phyloP scores from a whole-genome alignment of 2,329 filamentous ascomycete genomes.

The Zopfia rhizophila region DNA sequence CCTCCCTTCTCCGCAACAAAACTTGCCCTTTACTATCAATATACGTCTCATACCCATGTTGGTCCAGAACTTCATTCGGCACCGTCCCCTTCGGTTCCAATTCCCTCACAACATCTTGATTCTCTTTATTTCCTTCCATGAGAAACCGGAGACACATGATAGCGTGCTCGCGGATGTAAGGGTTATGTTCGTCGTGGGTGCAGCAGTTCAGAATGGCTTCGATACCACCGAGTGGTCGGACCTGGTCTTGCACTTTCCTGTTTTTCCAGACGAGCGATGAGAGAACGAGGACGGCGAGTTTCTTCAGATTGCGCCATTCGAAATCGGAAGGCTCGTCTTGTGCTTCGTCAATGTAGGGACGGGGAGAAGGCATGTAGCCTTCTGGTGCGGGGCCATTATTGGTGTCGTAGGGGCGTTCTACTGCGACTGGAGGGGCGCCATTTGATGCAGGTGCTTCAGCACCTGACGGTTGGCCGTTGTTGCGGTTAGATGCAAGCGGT shows the following conservation, averaged over 20 bases:
- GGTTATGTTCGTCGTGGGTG: slow-evolving; percentile 90
- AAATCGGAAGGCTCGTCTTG: slow-evolving; percentile 72
- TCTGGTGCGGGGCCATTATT: slow-evolving; percentile 54
- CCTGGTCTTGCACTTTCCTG: slow-evolving; percentile 84
- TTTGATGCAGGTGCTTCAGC: slow-evolving; percentile 40
- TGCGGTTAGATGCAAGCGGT: slow-evolving; percentile 55
- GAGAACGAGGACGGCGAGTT: slow-evolving; percentile 89
- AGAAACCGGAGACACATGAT: slow-evolving; percentile 65
- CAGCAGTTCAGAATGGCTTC: slow-evolving; percentile 90
- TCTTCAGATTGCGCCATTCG: slow-evolving; percentile 87
- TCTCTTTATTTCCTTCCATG: slow-evolving; percentile 78
- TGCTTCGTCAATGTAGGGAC: slow-evolving; percentile 58
- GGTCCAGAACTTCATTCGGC: slow-evolving; percentile 60
- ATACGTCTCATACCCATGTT: slow-evolving; percentile 62
- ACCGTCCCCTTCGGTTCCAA: slow-evolving; percentile 58
- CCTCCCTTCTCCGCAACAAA: slow-evolving; percentile 56
- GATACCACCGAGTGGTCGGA: slow-evolving; percentile 85
- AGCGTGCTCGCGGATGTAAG: slow-evolving; percentile 87
- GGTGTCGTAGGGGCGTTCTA: slow-evolving; percentile 74
- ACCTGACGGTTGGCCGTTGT: slow-evolving; percentile 46
- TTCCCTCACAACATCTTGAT: slow-evolving; percentile 75
- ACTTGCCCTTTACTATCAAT: slow-evolving; percentile 61
- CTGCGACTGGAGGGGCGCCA: slow-evolving; percentile 54
- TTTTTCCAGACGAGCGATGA: slow-evolving; percentile 90
- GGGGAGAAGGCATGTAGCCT: slow-evolving; percentile 56